phyloP scores from a whole-genome alignment of 352 stramenopile genomes.

The Discostella stelligera region DNA sequence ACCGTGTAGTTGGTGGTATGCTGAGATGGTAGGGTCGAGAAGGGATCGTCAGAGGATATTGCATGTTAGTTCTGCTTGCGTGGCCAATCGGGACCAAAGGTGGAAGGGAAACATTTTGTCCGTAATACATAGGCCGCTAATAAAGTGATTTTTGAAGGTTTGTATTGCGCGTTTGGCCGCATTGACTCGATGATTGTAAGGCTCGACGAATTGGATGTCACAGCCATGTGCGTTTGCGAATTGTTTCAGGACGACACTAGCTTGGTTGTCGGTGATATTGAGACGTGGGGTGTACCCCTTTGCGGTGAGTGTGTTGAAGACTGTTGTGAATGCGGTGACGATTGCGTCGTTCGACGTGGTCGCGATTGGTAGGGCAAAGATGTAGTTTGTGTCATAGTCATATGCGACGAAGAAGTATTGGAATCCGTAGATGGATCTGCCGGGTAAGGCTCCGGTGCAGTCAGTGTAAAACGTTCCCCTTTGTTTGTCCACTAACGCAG shows the following conservation, averaged over 20 bases:
- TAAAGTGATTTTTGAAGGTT: constrained; percentile 19
- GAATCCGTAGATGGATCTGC: too few relatives aligned
- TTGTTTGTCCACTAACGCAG: not conserved
- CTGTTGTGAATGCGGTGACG: not conserved
- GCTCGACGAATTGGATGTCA: constrained; percentile 1
- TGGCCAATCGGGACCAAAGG: too few relatives aligned
- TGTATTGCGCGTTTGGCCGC: not conserved
- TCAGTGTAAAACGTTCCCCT: not conserved
- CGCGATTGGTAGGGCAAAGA: constrained; percentile 7
- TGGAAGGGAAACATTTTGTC: not conserved
- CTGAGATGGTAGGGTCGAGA: too few relatives aligned
- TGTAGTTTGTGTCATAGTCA: constrained; percentile 1
- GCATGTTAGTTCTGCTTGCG: too few relatives aligned
- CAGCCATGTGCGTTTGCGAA: not conserved
- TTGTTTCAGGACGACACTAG: constrained; percentile 9
- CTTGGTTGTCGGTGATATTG: constrained; percentile 20
- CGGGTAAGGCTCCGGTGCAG: not conserved
- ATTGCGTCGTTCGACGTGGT: not conserved
- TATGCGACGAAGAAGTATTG: not conserved
- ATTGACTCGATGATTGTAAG: constrained; percentile 12
- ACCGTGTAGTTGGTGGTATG: too few relatives aligned
- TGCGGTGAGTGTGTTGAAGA: not conserved
- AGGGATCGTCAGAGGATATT: too few relatives aligned
- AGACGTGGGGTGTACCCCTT: constrained; percentile 10
- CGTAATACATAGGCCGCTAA: not conserved